A percentile compares a stretch with the other conserved stretches of the same genome.
phyloP scores from a whole-genome alignment of 495 filamentous ascomycete genomes.

The Trichocladium uniseriatum region DNA sequence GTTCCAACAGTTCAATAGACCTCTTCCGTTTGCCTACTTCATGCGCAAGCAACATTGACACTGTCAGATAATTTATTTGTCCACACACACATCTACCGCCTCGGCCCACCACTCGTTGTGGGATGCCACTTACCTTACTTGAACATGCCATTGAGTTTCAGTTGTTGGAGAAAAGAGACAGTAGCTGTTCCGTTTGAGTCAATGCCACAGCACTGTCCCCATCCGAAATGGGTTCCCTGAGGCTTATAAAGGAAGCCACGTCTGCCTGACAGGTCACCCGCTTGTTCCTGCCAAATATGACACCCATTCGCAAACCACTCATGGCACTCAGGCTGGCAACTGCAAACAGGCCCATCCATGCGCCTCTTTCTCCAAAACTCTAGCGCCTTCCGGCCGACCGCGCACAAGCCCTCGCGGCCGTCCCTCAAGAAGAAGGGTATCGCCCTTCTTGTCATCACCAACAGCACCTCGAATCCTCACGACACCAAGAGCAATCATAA shows the following conservation, averaged over 20 bases:
- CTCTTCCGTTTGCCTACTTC: too few relatives aligned
- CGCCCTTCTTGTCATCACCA: background rate
- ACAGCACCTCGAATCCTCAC: background rate
- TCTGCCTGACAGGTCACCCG: background rate
- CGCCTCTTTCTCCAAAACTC: slow-evolving; percentile 1
- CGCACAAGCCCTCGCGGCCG: slow-evolving; percentile 8
- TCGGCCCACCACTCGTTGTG: too few relatives aligned
- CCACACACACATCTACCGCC: too few relatives aligned
- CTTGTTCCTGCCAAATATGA: background rate
- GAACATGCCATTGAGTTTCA: too few relatives aligned
- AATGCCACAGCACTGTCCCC: background rate
- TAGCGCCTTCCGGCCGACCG: background rate
- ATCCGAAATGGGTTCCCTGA: background rate
- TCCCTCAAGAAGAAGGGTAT: background rate
- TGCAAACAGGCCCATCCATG: background rate
- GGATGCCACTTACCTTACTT: too few relatives aligned
- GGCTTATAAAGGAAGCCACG: background rate
- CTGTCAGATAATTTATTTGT: too few relatives aligned
- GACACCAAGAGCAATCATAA: background rate
- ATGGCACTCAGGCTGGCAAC: too few relatives aligned
- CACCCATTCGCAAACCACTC: too few relatives aligned
- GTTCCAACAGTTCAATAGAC: too few relatives aligned
- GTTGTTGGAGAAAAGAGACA: too few relatives aligned
- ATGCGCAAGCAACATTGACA: too few relatives aligned
- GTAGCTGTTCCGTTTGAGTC: too few relatives aligned